phyloP scores from a whole-genome alignment of 257 asterid genomes.

The Oldenlandia corymbosa region DNA sequence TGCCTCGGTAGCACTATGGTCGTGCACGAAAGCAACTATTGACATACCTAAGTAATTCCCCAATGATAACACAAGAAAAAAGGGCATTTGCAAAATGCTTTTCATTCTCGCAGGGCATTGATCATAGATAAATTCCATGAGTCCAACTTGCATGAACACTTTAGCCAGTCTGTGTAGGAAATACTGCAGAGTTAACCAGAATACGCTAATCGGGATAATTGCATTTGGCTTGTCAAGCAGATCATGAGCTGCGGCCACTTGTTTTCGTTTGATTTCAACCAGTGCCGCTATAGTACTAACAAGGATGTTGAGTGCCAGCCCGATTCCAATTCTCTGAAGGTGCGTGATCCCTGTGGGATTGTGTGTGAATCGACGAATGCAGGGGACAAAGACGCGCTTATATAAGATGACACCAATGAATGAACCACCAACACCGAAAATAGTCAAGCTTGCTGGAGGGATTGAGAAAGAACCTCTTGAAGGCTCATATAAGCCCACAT shows the following conservation, averaged over 20 bases:
- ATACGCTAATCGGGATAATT: conserved; percentile 57
- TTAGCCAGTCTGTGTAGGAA: conserved; percentile 62
- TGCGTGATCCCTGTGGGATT: conserved; percentile 55
- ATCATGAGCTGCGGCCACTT: conserved; percentile 35
- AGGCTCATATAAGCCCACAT: no score
- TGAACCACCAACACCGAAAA: conserved; percentile 51
- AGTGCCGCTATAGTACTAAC: conserved; percentile 50
- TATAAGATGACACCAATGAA: conserved; percentile 40
- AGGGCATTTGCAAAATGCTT: conserved; percentile 66
- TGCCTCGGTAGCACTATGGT: conserved; percentile 33
- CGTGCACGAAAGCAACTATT: conserved; percentile 53
- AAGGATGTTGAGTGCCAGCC: conserved; percentile 41
- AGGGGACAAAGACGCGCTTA: conserved; percentile 64
- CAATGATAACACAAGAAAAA: conserved; percentile 46
- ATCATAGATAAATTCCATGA: conserved; percentile 63
- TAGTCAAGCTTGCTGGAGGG: conserved; percentile 66
- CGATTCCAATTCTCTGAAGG: conserved; percentile 76
- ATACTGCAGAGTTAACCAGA: conserved; percentile 71
- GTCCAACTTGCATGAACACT: conserved; percentile 62
- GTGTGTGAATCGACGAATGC: conserved; percentile 37
- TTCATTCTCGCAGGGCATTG: conserved; percentile 87
- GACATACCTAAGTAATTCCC: conserved; percentile 62
- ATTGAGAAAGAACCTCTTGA: conserved; percentile 51
- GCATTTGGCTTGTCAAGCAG: conserved; percentile 44
- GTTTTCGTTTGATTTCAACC: conserved; percentile 57